phyloP scores from a whole-genome alignment of 2,329 filamentous ascomycete genomes.

The Colletotrichum euphorbiae region DNA sequence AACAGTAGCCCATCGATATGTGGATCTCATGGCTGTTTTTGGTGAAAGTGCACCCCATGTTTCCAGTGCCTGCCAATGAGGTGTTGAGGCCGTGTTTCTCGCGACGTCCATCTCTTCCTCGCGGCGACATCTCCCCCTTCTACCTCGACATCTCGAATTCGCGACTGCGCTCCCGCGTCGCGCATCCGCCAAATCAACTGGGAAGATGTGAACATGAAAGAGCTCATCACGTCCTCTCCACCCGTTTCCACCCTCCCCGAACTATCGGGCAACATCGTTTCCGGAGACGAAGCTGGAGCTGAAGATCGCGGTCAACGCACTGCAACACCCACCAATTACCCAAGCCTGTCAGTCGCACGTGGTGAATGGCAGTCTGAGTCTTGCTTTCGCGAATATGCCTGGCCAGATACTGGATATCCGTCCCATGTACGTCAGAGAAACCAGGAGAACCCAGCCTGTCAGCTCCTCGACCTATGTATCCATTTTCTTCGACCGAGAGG shows the following conservation, averaged over 20 bases:
- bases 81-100: neutral
- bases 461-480: neutral
- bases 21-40: constrained; percentile 27
- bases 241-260: neutral
- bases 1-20: too few species aligned
- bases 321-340: constrained; percentile 3
- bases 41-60: neutral
- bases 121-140: neutral
- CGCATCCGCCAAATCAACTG: neutral
- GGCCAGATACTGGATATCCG: constrained; percentile 4
- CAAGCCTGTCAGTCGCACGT: constrained; percentile 13
- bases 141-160: neutral
- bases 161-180: too few species aligned
- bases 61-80: neutral
- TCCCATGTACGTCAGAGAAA: constrained; percentile 1
- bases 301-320: neutral
- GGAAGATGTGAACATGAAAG: neutral
- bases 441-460: constrained; percentile 8
- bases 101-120: neutral
- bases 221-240: neutral
- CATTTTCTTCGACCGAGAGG: constrained; percentile 18
- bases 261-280: neutral
- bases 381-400: neutral
- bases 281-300: neutral
- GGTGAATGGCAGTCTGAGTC: neutral